phyloP scores from a whole-genome alignment of 2,329 filamentous ascomycete species.

The Alternaria brassicae region DNA sequence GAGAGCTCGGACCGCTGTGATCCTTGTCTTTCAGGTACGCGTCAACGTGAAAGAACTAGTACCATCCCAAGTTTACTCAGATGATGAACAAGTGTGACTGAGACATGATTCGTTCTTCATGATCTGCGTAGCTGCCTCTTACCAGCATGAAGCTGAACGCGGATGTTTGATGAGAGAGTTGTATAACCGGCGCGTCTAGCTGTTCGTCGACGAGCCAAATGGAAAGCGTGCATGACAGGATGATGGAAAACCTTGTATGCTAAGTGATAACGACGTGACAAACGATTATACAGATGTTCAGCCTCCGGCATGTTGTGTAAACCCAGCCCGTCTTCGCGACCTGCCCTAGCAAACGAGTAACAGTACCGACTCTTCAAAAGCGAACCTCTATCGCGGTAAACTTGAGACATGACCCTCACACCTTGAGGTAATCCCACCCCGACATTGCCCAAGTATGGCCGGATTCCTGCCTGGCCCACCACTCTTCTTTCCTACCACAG shows the following conservation, averaged over 20 bases:
- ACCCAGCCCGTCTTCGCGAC: background rate
- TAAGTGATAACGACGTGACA: background rate
- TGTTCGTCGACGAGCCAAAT: background rate
- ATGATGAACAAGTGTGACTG: background rate
- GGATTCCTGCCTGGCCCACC: background rate
- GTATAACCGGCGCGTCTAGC: background rate
- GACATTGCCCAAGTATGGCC: conserved; percentile 1
- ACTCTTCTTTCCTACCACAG: conserved; percentile 6
- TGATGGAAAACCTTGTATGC: background rate
- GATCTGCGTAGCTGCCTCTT: background rate
- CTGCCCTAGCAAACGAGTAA: conserved; percentile 9
- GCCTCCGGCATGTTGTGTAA: background rate
- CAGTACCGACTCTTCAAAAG: background rate
- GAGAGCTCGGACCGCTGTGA: conserved; percentile 18
- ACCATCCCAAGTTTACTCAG: background rate
- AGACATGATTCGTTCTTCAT: background rate
- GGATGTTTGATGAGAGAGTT: background rate
- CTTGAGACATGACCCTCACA: background rate
- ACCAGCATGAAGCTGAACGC: rapidly evolving
- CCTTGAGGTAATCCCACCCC: background rate
- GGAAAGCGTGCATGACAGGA: background rate
- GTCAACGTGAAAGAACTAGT: conserved; percentile 6
- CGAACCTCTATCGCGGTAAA: background rate
- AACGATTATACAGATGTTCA: conserved; percentile 12
- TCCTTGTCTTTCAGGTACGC: conserved; percentile 24